Evolutionary conservation across 257 asterid genomes (phyloP).

Genomic region (Gynochthodes officinalis): DNA sequence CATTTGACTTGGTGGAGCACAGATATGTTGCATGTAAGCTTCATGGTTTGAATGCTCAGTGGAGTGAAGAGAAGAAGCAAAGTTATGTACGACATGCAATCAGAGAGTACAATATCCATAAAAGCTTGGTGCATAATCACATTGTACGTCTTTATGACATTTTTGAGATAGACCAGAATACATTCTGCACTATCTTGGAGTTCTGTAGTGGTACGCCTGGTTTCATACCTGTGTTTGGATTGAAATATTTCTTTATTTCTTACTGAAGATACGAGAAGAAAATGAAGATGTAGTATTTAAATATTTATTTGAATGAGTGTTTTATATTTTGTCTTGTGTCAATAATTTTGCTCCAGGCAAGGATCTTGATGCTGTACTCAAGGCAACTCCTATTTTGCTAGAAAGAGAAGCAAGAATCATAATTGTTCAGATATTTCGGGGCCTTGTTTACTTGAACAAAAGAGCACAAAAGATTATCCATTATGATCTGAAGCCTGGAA

Average conservation of each 20-base stretch:
- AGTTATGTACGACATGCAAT: conserved; percentile 95
- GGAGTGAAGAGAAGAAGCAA: conserved; percentile 99
- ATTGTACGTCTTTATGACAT: conserved; percentile 98
- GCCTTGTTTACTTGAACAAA: conserved; percentile 90
- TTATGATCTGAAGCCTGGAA: conserved; percentile 98
- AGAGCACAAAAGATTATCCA: conserved; percentile 92
- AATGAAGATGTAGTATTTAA: not conserved
- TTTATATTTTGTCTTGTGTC: not conserved
- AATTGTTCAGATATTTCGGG: conserved; percentile 88
- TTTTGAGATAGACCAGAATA: conserved; percentile 94
- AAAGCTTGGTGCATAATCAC: conserved; percentile 84
- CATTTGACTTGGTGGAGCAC: conserved; percentile 94
- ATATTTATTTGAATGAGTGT: not conserved
- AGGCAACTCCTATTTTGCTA: conserved; percentile 78
- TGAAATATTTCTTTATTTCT: not conserved
- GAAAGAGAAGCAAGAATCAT: conserved; percentile 92
- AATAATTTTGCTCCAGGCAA: conserved; percentile 51
- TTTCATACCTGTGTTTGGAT: not conserved
- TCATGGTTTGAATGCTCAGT: conserved; percentile 93
- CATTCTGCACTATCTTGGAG: conserved; percentile 96
- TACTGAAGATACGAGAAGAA: too few relatives aligned
- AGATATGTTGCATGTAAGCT: conserved; percentile 99
- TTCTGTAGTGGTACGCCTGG: conserved; percentile 81
- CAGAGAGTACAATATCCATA: conserved; percentile 98
- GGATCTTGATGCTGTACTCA: conserved; percentile 96